These are phyloP conservation scores for Aspergillus pseudotamarii DNA, from an alignment of 2,329 filamentous ascomycete species.

Conservation along the genomic window DNA sequence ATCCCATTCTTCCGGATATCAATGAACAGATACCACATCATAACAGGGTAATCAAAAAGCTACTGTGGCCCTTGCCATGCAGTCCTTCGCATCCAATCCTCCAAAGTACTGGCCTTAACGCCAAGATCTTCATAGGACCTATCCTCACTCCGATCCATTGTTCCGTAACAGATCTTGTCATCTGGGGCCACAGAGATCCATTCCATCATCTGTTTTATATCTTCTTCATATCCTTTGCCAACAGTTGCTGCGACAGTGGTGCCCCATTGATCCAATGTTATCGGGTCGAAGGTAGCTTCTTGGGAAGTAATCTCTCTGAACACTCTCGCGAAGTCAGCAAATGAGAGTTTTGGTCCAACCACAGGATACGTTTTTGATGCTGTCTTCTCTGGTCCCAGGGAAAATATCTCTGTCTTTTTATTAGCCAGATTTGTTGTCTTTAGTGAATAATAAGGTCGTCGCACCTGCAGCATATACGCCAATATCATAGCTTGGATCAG, in stretches of 20 bases:
- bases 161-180: background rate
- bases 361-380: background rate
- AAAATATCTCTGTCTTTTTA: background rate
- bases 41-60: background rate
- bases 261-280: background rate
- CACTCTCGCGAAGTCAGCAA: background rate
- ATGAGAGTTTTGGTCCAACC: background rate
- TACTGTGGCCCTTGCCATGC: background rate
- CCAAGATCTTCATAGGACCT: background rate
- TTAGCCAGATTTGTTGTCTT: background rate
- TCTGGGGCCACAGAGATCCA: background rate
- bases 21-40: background rate
- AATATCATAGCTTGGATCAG: background rate
- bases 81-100: background rate
- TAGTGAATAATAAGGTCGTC: background rate
- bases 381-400: background rate
- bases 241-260: background rate
- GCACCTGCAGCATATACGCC: background rate
- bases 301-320: background rate
- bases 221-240: background rate
- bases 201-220: background rate
- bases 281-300: background rate
- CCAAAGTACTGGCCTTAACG: background rate
- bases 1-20: background rate
- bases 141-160: background rate